Evolutionary conservation across 2,329 filamentous ascomycete species (phyloP).

Genomic region (Ophiostoma angusticollis): DNA sequence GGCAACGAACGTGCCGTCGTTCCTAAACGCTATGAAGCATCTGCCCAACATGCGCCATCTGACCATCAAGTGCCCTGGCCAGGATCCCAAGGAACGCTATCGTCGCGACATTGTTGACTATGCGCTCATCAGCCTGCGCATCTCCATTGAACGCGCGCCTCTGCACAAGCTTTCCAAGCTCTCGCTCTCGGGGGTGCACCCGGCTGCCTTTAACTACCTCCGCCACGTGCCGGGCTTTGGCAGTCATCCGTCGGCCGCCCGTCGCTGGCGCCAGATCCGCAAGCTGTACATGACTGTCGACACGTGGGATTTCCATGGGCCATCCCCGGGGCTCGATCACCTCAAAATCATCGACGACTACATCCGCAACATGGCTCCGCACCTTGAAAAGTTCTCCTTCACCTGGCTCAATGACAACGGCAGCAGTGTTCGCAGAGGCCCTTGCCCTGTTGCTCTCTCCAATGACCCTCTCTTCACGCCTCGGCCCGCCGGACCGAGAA

Average conservation of each 20-base stretch:
- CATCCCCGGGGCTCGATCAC: constrained; percentile 52
- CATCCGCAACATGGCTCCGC: constrained; percentile 54
- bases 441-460: constrained; percentile 58
- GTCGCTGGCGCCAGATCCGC: constrained; percentile 65
- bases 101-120: constrained; percentile 74
- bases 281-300: constrained; percentile 63
- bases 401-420: constrained; percentile 50
- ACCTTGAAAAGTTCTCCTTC: constrained; percentile 60
- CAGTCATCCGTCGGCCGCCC: constrained; percentile 55
- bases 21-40: constrained; percentile 59
- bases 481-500: constrained; percentile 37
- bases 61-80: constrained; percentile 62
- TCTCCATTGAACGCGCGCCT: constrained; percentile 64
- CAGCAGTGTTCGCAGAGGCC: constrained; percentile 39
- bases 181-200: constrained; percentile 61
- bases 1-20: constrained; percentile 74
- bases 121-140: constrained; percentile 73
- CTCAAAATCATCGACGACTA: constrained; percentile 73
- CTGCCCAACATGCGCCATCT: constrained; percentile 61
- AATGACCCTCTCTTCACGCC: constrained; percentile 57
- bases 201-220: constrained; percentile 63
- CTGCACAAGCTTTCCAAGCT: constrained; percentile 54
- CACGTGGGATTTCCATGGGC: constrained; percentile 49
- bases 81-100: constrained; percentile 55
- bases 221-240: constrained; percentile 64